Evolutionary conservation across 2,329 filamentous ascomycete species (phyloP).

Genomic region (Drechslerella stenobrocha): DNA sequence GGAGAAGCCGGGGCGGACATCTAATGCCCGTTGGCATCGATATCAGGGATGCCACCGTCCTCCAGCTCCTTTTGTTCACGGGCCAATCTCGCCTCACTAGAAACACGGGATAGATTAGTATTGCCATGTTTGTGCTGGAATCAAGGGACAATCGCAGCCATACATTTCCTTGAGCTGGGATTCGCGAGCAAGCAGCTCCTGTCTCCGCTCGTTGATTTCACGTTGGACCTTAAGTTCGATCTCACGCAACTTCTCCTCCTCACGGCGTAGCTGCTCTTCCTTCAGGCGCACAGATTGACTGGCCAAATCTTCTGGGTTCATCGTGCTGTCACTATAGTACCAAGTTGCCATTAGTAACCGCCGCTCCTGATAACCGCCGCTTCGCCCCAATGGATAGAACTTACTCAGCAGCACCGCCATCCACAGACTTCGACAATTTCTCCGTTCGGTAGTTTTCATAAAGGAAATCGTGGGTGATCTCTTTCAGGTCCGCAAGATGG

Average conservation of each 20-base stretch:
- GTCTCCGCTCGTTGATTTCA: slow-evolving; percentile 99
- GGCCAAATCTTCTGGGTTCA: slow-evolving; percentile 96
- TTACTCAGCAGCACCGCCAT: slow-evolving; percentile 83
- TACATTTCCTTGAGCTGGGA: slow-evolving; percentile 94
- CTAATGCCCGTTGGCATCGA: slow-evolving; percentile 37
- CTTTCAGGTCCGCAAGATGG: slow-evolving; percentile 96
- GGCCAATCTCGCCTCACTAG: slow-evolving; percentile 53
- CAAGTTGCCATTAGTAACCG: slow-evolving; percentile 49
- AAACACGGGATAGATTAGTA: slow-evolving; percentile 18
- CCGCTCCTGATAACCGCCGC: slow-evolving; percentile 42
- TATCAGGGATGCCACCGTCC: slow-evolving; percentile 36
- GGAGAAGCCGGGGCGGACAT: slow-evolving; percentile 2
- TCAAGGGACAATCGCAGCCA: slow-evolving; percentile 1
- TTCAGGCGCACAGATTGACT: slow-evolving; percentile 97
- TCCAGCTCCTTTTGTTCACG: slow-evolving; percentile 51
- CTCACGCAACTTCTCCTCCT: slow-evolving; percentile 99
- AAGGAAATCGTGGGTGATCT: slow-evolving; percentile 99
- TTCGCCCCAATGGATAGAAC: slow-evolving; percentile 59
- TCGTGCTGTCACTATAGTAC: slow-evolving; percentile 71
- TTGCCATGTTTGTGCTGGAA: neutral
- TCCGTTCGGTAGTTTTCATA: slow-evolving; percentile 99
- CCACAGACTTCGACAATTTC: slow-evolving; percentile 99
- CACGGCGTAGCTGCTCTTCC: slow-evolving; percentile 97
- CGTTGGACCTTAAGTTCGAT: slow-evolving; percentile 99
- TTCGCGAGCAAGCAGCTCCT: slow-evolving; percentile 95